Base-by-base conservation (phyloP, 2,329 filamentous ascomycete species). In the Calonectria pauciramosa region DNA sequence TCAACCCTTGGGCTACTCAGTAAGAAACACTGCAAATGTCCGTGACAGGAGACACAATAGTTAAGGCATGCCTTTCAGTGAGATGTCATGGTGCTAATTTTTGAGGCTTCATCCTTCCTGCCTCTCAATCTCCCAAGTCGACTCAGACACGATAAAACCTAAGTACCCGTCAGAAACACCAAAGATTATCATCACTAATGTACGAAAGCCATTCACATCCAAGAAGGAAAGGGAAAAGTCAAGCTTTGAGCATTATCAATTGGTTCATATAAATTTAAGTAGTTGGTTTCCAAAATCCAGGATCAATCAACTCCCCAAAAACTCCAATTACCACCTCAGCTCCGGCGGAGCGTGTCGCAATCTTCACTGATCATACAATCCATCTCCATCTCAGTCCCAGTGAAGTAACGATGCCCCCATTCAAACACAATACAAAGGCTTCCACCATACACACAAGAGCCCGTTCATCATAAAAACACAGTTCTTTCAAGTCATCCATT, bases 401-500 rank as follows among this genome's bases (percentile, higher is more conserved):
- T 44, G 14, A 41, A 63, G 13, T 18, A 44, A 41, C 59, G 36
- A 44, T 44, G 59, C 1, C 54, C 32, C 52, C 32, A 23, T 36
- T 6, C 32, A 28, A 38, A 63, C 56, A 41, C 56, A 30, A 63
- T 41, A 41, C 56, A 63, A 18, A 60, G 26, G 20, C 34, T 18
- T 47, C 28, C 38, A 60, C 36, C 23, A 47, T 64, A 47, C 60
- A 65, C 66, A 32, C 28, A 38, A 66, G n/a, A 38, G 14, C 49
- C 51, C 66, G 14, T 56, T 73, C 49, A 32, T 63, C 30, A 44
- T 44, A 44, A 52, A 54, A 54, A 65, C 51, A 72, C 60, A 36
- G 20, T 72, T 72, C 66, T 59, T 67, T 72, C 34, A 68, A 65
- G 60, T 74, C 68, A 65, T 76, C 68, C 68, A 76, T 74, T 74